Percentiles rank a stretch among this genome's conserved stretches.
phyloP scores from a whole-genome alignment of 1,284 basidiomycete genomes.

The Cryptococcus sp. region DNA sequence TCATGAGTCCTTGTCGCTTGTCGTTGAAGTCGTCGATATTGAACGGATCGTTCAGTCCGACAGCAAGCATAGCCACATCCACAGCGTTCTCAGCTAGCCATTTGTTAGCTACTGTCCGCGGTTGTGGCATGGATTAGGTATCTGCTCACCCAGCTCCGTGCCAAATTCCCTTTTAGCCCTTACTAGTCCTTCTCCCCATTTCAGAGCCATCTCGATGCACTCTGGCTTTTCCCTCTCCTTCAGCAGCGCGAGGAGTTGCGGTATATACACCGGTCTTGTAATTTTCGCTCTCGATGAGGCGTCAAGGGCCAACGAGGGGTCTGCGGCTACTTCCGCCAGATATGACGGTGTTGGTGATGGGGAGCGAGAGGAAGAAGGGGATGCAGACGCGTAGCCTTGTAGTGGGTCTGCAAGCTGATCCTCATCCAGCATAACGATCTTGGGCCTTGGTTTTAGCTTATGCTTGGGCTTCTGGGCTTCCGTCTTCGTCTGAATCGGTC shows the following conservation, averaged over 20 bases:
- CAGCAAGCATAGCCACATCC: constrained; percentile 71
- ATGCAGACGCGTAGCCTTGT: constrained; percentile 67
- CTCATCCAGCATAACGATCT: constrained; percentile 38
- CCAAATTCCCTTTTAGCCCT: constrained; percentile 78
- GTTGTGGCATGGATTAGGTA: neutral
- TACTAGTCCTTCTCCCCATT: constrained; percentile 75
- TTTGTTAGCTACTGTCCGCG: neutral
- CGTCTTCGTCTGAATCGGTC: neutral
- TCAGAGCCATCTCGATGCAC: constrained; percentile 73
- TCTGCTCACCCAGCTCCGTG: constrained; percentile 71
- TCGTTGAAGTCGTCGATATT: constrained; percentile 76
- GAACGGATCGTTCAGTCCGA: constrained; percentile 79
- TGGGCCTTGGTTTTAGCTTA: constrained; percentile 25
- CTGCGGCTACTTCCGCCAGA: constrained; percentile 77
- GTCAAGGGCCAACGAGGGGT: constrained; percentile 66
- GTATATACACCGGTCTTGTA: constrained; percentile 75
- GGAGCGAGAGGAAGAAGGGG: constrained; percentile 70
- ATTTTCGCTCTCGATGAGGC: constrained; percentile 61
- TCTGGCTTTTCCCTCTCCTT: constrained; percentile 70
- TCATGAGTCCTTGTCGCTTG: constrained; percentile 72
- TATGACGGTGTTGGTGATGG: constrained; percentile 76
- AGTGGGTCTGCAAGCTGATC: constrained; percentile 73
- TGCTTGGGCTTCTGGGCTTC: constrained; percentile 4
- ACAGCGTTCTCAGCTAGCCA: constrained; percentile 79
- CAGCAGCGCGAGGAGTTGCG: constrained; percentile 72